These are phyloP conservation scores for Sarocladium kiliense DNA, from an alignment of 2,329 filamentous ascomycete genomes.

Conservation along the genomic window DNA sequence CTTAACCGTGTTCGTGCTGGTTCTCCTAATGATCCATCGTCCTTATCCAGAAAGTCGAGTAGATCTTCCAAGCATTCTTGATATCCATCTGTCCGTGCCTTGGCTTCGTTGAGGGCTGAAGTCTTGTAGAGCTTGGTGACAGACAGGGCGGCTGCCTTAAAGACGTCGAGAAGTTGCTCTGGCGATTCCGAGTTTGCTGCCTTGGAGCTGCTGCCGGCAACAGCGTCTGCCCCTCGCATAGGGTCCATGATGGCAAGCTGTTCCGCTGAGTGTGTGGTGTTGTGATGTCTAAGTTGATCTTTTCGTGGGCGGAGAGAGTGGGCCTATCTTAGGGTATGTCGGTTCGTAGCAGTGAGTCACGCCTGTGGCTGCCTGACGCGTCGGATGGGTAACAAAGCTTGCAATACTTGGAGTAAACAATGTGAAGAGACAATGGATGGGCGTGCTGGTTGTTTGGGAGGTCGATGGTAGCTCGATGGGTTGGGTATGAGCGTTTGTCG, in stretches of 20 bases:
- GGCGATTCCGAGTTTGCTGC: constrained; percentile 34
- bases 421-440: neutral
- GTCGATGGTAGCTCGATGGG: neutral
- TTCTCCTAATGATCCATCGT: constrained; percentile 71
- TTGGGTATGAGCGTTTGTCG: neutral
- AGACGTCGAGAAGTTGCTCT: constrained; percentile 75
- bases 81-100: constrained; percentile 76
- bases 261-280: neutral
- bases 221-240: constrained; percentile 20
- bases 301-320: constrained; percentile 7
- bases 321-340: neutral
- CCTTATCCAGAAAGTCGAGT: constrained; percentile 76
- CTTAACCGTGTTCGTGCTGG: constrained; percentile 66
- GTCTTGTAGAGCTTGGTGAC: constrained; percentile 97
- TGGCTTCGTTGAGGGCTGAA: constrained; percentile 71
- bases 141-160: constrained; percentile 86
- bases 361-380: neutral
- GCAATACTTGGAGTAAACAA: neutral
- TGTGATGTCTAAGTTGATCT: constrained; percentile 3
- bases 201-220: constrained; percentile 13
- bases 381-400: neutral
- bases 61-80: constrained; percentile 92
- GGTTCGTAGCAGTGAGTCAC: constrained; percentile 1
- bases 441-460: neutral
- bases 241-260: constrained; percentile 22